Evolutionary conservation across 2,329 filamentous ascomycete species (phyloP).

Genomic region (Ophiostoma montium): DNA sequence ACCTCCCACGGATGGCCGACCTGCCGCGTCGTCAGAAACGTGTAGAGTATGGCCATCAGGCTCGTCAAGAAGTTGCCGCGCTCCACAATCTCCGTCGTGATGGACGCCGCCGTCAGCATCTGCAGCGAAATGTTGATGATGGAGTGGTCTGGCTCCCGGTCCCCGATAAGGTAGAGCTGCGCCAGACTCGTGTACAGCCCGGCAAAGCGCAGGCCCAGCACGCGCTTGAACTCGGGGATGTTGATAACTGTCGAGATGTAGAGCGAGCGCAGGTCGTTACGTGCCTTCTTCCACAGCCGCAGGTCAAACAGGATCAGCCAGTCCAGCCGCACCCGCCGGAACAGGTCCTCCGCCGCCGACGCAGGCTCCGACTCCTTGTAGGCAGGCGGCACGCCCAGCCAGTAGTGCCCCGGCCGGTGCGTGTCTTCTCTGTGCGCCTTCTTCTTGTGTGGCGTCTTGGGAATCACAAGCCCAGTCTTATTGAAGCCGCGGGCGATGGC

Average conservation of each 20-base stretch:
- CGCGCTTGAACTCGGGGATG: constrained; percentile 89
- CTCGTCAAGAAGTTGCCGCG: constrained; percentile 92
- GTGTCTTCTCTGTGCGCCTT: constrained; percentile 23
- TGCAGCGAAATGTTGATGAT: constrained; percentile 96
- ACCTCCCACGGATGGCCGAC: constrained; percentile 89
- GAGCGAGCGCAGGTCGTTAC: constrained; percentile 78
- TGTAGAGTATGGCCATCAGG: constrained; percentile 91
- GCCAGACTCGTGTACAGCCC: constrained; percentile 87
- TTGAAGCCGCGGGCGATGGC: constrained; percentile 47
- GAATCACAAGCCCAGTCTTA: constrained; percentile 58
- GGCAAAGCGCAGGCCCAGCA: constrained; percentile 84
- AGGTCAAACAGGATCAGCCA: constrained; percentile 92
- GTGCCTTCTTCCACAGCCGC: constrained; percentile 89
- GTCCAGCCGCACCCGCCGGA: constrained; percentile 78
- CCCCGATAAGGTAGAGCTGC: constrained; percentile 88
- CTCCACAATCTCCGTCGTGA: constrained; percentile 89
- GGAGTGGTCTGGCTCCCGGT: constrained; percentile 91
- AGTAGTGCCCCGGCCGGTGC: constrained; percentile 57
- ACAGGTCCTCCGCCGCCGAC: constrained; percentile 71
- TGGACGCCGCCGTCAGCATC: constrained; percentile 91
- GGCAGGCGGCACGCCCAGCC: constrained; percentile 65
- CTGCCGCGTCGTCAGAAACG: constrained; percentile 89
- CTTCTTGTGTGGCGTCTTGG: constrained; percentile 58
- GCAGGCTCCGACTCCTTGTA: constrained; percentile 50
- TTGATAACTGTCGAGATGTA: constrained; percentile 95